A percentile compares a stretch with the other conserved stretches of the same genome.
Evolutionary conservation across 495 filamentous ascomycete genomes (phyloP).

Genomic region (Neurospora pannonica): DNA sequence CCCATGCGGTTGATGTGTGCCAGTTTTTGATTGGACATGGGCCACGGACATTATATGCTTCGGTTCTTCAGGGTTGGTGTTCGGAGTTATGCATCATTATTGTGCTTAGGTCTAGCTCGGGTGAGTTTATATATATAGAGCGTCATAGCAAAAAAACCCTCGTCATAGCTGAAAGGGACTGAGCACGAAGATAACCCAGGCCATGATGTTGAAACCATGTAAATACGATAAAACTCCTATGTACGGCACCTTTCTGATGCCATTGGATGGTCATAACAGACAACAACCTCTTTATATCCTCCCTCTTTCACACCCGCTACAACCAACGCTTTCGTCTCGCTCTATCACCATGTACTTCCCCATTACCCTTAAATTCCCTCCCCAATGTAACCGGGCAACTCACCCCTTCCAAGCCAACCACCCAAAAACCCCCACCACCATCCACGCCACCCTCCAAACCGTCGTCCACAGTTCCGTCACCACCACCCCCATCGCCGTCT

Average conservation of each 20-base stretch:
- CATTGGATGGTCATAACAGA: background rate
- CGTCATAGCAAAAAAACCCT: background rate
- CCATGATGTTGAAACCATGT: background rate
- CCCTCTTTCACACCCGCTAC: background rate
- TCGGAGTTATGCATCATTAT: background rate
- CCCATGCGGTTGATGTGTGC: background rate
- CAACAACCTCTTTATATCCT: background rate
- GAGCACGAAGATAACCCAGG: background rate
- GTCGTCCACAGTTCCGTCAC: slow-evolving; percentile 37
- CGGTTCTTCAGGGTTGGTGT: background rate
- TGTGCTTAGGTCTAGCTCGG: background rate
- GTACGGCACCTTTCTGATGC: background rate
- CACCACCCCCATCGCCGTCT: slow-evolving; percentile 18
- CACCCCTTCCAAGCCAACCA: slow-evolving; percentile 33
- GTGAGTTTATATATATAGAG: background rate
- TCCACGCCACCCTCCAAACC: slow-evolving; percentile 35
- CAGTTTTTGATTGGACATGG: background rate
- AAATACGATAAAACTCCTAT: background rate
- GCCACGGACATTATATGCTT: background rate
- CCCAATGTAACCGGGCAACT: background rate
- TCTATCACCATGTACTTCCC: background rate
- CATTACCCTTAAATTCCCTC: background rate
- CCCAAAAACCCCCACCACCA: slow-evolving; percentile 31
- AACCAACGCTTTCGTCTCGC: background rate
- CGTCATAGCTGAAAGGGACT: background rate